A percentile compares a stretch with the other conserved stretches of the same genome.
Conservation (phyloP, 1,139 yeast genomes). For the Yamadazyma diddensiae region DNA sequence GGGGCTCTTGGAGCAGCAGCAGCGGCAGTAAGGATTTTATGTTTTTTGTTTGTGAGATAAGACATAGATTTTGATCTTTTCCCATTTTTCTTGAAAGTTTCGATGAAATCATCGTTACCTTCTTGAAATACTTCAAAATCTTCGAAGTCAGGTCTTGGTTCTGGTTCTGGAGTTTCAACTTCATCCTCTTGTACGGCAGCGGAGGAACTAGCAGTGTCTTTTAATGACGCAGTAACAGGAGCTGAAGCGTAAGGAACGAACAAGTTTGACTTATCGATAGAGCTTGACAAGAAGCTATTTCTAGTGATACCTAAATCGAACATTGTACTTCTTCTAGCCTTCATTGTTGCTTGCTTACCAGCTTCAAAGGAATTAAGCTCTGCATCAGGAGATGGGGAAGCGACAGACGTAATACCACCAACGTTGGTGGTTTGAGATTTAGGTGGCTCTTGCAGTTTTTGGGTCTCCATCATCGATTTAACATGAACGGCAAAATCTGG, state of each 20-base stretch:
- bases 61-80: slow-evolving; percentile 68
- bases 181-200: slow-evolving; percentile 1
- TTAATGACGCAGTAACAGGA: slow-evolving; percentile 69
- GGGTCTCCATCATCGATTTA: slow-evolving; percentile 48
- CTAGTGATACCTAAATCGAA: slow-evolving; percentile 44
- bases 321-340: slow-evolving; percentile 49
- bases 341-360: slow-evolving; percentile 24
- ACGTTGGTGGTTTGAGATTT: background rate
- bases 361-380: slow-evolving; percentile 20
- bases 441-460: slow-evolving; percentile 20
- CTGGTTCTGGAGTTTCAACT: slow-evolving; percentile 19
- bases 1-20: slow-evolving; percentile 83
- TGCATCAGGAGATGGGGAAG: slow-evolving; percentile 2
- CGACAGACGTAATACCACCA: background rate
- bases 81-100: slow-evolving; percentile 36
- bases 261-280: slow-evolving; percentile 50
- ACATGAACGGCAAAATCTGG: slow-evolving; percentile 71
- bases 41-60: slow-evolving; percentile 48
- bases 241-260: slow-evolving; percentile 72
- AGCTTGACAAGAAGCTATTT: slow-evolving; percentile 44
- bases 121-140: slow-evolving; percentile 43
- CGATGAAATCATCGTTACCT: slow-evolving; percentile 23
- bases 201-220: slow-evolving; percentile 8
- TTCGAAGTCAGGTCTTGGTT: slow-evolving; percentile 31
- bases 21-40: slow-evolving; percentile 65